Base-by-base conservation (phyloP, 1,284 basidiomycete genomes). In the Gymnopus androsaceus region DNA sequence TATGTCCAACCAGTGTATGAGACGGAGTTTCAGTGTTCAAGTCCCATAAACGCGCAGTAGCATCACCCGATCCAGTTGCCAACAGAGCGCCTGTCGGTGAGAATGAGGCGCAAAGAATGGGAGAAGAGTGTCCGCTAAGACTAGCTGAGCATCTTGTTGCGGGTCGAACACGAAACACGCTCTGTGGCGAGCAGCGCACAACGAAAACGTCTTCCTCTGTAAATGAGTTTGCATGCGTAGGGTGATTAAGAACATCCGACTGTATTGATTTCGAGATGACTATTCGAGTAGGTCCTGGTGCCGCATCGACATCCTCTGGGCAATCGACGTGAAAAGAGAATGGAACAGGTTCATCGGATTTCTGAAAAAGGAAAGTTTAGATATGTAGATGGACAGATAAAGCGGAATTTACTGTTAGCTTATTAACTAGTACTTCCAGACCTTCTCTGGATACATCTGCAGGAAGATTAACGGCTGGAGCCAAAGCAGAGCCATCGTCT, bases 61-160 rank as follows among this genome's bases (percentile, higher is more conserved):
- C 93, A 69, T 99, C 96, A 3, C 96, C 96, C 0, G 94, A 94
- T 3, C 96, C 96, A 0, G 97, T 99, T 3, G 95, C 95, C 11
- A 98, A 87, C 31, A 92, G 79, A 60, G 83, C 83, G 4, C 95
- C 95, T 0, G 95, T 96, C 0, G 96, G 96, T 3, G 94, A 97
- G 69, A 98, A 97, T 0, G 94, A 87, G 47, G 94, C 94, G 69
- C 95, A 99, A 7, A 98, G 80, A 60, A 99, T 99, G 0, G 96
- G 94, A 0, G 94, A 92, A 7, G 88, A 84, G 66, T 99, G 97
- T 89, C 92, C 93, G 57, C 89, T 88, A 46, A 99, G 78, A 9
- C 94, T 97, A 23, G 92, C 92, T 15, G 92, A 95, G 71, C 96
- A 98, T 59, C 96, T 75, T 37, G 93, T 95, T 15, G 97, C 94